These are phyloP conservation scores for Skeletonema tropicum DNA, from an alignment of 108 stramenopile genomes.

Conservation along the genomic window DNA sequence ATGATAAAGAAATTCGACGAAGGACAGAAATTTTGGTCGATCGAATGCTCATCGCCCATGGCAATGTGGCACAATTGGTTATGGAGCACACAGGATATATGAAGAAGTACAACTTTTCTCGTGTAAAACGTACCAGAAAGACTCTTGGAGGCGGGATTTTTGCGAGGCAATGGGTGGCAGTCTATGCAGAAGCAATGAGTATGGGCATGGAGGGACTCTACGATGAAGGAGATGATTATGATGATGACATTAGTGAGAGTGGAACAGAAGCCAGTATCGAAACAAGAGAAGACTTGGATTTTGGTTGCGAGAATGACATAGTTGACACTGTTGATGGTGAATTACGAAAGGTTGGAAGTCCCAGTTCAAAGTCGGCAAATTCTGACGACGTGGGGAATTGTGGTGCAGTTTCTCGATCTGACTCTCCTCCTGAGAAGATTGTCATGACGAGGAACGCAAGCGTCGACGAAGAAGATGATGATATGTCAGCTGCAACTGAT, in stretches of 20 bases:
- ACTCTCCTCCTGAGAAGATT: constrained; percentile 38
- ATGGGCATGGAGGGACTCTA: constrained; percentile 48
- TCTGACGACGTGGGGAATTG: background rate
- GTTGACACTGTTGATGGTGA: background rate
- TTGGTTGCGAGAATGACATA: constrained; percentile 11
- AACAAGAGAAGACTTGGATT: constrained; percentile 20
- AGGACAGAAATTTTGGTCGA: constrained; percentile 67
- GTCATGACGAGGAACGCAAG: constrained; percentile 41
- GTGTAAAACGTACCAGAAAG: constrained; percentile 75
- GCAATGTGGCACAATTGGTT: constrained; percentile 69
- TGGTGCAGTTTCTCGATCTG: background rate
- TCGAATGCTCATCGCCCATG: constrained; percentile 86
- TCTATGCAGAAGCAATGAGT: constrained; percentile 76
- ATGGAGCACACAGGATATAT: constrained; percentile 70
- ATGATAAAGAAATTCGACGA: constrained; percentile 61
- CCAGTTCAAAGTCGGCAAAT: constrained; percentile 17
- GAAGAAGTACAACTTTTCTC: constrained; percentile 80
- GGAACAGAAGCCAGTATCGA: constrained; percentile 37
- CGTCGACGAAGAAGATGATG: constrained; percentile 22
- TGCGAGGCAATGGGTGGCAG: constrained; percentile 80
- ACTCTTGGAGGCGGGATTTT: constrained; percentile 87
- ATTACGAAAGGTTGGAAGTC: background rate
- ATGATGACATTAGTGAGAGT: constrained; percentile 32
- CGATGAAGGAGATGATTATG: constrained; percentile 46
- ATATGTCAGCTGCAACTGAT: constrained; percentile 22